These are phyloP conservation scores for Teunomyces pallodes DNA, from an alignment of 805 yeast species.

Conservation along the genomic window DNA sequence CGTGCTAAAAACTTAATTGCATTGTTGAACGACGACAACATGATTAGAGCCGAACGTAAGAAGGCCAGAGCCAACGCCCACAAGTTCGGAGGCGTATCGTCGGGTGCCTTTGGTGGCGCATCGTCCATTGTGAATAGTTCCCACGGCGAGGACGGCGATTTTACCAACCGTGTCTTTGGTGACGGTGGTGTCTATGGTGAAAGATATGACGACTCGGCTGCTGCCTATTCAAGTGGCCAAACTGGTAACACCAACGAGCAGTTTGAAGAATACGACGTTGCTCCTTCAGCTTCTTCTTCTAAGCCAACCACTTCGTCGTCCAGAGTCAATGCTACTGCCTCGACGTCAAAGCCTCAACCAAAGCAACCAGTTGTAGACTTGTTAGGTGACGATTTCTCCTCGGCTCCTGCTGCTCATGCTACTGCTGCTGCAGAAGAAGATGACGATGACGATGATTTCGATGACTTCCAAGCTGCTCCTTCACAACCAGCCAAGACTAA, in stretches of 20 bases:
- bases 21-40: conserved; percentile 71
- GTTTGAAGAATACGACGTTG: conserved; percentile 65
- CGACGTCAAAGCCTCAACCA: conserved; percentile 28
- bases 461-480: conserved; percentile 76
- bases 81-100: conserved; percentile 77
- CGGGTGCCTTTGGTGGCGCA: conserved; percentile 51
- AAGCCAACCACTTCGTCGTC: conserved; percentile 34
- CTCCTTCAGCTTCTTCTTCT: conserved; percentile 6
- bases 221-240: conserved; percentile 35
- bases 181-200: conserved; percentile 72
- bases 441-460: conserved; percentile 73
- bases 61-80: conserved; percentile 84
- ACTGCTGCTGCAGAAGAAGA: conserved; percentile 16
- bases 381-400: conserved; percentile 43
- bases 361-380: conserved; percentile 45
- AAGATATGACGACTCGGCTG: conserved; percentile 58
- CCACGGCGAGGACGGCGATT: conserved; percentile 49
- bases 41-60: conserved; percentile 79
- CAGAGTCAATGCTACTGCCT: conserved; percentile 29
- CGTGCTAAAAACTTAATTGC: conserved; percentile 74
- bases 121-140: conserved; percentile 31
- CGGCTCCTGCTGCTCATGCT: conserved; percentile 17
- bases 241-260: conserved; percentile 35
- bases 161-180: conserved; percentile 56
- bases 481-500: conserved; percentile 20